Base-by-base conservation (phyloP, 345 rosid genomes). In the Salix udensis region DNA sequence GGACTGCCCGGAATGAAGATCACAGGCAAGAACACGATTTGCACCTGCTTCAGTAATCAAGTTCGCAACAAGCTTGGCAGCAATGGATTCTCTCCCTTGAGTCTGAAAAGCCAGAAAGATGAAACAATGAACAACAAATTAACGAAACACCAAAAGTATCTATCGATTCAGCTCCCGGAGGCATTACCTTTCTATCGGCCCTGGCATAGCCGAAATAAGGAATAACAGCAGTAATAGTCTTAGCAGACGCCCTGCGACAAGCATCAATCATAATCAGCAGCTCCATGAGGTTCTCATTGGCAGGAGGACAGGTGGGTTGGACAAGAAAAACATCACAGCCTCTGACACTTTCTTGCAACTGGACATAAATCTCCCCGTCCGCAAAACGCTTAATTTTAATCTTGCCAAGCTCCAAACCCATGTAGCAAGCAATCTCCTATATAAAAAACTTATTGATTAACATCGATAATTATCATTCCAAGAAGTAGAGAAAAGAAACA, bases 1-100 rank as follows among this genome's bases (percentile, higher is more conserved):
- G 74, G 98, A 95, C 89, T 93, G 98, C 69, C 98, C 98, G 11
- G 98, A 95, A 79, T 95, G 98, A 82, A 95, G 98, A 87, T 95
- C 98, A 90, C 98, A 93, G 66, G 96, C 96, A 82, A 95, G 91
- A 77, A 95, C 98, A 82, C 97, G 97, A 78, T 93, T 92, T 71
- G 98, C 98, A 72, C 98, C 98, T 7, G 97, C 93, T 89, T 95
- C 90, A 2, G 98, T 95, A 23, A 95, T 89, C 81, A 95, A 88
- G 77, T 95, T 95, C 19, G 98, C 98, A 69, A 93, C 93, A 80
- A 95, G 93, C 87, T 94, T 94, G 74, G 97, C 97, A 21, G 97
- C 97, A 82, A 95, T 95, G 74, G 97, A 93, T 85, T 91, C 98
- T 71, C 97, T 94, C 61, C 98, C 98, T 79, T 95, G 98, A 81